These are phyloP conservation scores for Phylloporus sp. DNA, from an alignment of 768 basidiomycete genomes.

Conservation along the genomic window DNA sequence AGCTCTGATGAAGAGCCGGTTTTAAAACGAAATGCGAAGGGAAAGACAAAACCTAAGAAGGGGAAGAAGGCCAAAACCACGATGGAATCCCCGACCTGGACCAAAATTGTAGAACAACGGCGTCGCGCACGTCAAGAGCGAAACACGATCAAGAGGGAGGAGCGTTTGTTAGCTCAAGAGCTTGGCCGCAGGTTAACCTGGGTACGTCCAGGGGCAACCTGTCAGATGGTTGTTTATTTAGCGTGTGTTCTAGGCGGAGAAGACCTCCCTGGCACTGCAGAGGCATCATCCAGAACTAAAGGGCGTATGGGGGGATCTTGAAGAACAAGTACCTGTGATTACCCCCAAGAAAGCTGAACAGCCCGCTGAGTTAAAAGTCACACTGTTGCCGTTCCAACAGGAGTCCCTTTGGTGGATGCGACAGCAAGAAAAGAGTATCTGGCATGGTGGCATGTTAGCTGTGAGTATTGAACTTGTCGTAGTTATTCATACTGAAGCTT, in stretches of 20 bases:
- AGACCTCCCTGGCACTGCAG: conserved; percentile 53
- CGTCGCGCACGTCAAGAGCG: conserved; percentile 19
- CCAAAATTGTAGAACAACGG: conserved; percentile 6
- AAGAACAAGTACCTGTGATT: conserved; percentile 53
- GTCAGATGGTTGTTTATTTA: conserved; percentile 5
- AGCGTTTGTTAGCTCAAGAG: conserved; percentile 45
- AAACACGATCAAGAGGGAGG: conserved; percentile 40
- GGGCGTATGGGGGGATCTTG: conserved; percentile 85
- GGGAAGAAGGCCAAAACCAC: conserved; percentile 5
- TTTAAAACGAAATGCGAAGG: conserved; percentile 33
- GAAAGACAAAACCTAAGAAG: conserved; percentile 24
- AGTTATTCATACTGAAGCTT: conserved; percentile 5
- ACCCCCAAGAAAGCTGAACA: conserved; percentile 70
- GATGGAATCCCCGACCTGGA: conserved; percentile 4
- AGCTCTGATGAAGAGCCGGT: conserved; percentile 10
- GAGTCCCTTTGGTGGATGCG: conserved; percentile 97
- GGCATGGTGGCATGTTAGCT: conserved; percentile 90
- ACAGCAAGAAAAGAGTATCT: conserved; percentile 81
- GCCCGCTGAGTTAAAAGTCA: conserved; percentile 77
- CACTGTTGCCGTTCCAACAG: conserved; percentile 88
- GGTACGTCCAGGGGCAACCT: conserved; percentile 36
- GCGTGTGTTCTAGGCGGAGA: conserved; percentile 57
- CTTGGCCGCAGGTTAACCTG: conserved; percentile 73
- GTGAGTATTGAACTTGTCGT: conserved; percentile 39
- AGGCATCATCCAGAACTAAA: conserved; percentile 75